Percentiles rank a stretch among this genome's conserved stretches.
phyloP scores from a whole-genome alignment of 768 basidiomycete genomes.

The Tylopilus intermedius region DNA sequence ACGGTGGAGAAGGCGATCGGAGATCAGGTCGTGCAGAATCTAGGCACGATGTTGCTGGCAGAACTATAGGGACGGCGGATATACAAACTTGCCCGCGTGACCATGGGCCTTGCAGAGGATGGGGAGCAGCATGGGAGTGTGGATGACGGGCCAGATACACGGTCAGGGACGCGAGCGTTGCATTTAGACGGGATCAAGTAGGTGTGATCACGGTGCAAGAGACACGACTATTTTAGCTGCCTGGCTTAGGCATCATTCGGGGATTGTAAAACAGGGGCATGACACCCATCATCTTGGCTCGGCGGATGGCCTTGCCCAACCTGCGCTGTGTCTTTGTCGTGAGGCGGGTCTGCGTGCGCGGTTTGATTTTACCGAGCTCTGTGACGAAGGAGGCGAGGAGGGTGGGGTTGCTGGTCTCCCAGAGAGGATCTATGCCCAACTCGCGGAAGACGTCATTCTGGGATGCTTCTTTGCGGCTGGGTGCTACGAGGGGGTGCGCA shows the following conservation, averaged over 20 bases:
- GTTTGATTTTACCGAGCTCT: constrained; percentile 76
- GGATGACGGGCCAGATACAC: background rate
- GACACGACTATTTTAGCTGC: constrained; percentile 2
- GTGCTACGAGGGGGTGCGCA: constrained; percentile 48
- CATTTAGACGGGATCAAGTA: background rate
- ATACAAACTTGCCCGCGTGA: background rate
- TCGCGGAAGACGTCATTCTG: constrained; percentile 66
- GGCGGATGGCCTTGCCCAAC: constrained; percentile 77
- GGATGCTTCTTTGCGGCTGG: constrained; percentile 49
- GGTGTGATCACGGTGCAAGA: background rate
- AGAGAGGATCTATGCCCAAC: constrained; percentile 67
- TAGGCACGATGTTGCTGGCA: constrained; percentile 91
- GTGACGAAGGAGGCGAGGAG: constrained; percentile 58
- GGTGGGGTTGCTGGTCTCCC: constrained; percentile 56
- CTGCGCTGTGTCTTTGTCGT: constrained; percentile 76
- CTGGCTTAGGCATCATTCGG: constrained; percentile 22
- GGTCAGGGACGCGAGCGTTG: constrained; percentile 6
- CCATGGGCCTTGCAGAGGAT: background rate
- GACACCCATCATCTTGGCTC: constrained; percentile 89
- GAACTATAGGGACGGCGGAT: constrained; percentile 56
- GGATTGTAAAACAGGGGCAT: constrained; percentile 49
- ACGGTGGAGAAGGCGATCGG: constrained; percentile 98
- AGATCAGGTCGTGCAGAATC: constrained; percentile 91
- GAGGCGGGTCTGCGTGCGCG: constrained; percentile 63
- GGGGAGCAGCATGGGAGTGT: background rate